Evolutionary conservation across 805 yeast genomes (phyloP).

Genomic region (Isabelozyma heimii): DNA sequence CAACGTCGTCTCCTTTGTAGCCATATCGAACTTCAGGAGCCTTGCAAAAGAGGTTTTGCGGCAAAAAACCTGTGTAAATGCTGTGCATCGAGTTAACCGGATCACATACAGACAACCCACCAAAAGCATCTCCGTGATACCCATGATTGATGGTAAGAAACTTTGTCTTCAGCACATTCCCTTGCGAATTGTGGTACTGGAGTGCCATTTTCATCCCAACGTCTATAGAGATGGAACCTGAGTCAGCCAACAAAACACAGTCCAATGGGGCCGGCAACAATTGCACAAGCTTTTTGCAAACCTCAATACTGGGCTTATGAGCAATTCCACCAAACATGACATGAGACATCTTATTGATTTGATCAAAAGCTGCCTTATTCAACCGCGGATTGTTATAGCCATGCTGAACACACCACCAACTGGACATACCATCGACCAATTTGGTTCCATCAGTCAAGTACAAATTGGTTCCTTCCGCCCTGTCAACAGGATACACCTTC

Average conservation of each 20-base stretch:
- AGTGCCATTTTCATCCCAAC: constrained; percentile 36
- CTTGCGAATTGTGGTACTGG: constrained; percentile 24
- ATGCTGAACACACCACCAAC: constrained; percentile 30
- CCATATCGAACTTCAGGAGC: constrained; percentile 15
- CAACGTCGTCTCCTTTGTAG: constrained; percentile 14
- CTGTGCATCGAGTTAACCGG: constrained; percentile 31
- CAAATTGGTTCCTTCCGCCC: constrained; percentile 16
- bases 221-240: constrained; percentile 30
- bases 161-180: constrained; percentile 18
- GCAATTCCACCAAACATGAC: constrained; percentile 19
- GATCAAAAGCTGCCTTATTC: constrained; percentile 25
- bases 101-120: constrained; percentile 37
- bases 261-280: constrained; percentile 23
- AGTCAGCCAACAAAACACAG: constrained; percentile 6
- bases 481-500: constrained; percentile 16
- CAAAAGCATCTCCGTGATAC: constrained; percentile 39
- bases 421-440: constrained; percentile 25
- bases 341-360: constrained; percentile 21
- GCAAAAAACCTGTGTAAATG: constrained; percentile 22
- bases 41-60: constrained; percentile 18
- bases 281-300: constrained; percentile 25
- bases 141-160: constrained; percentile 31
- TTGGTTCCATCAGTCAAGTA: constrained; percentile 11
- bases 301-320: constrained; percentile 20
- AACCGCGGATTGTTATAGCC: constrained; percentile 19